Base-by-base conservation (phyloP, 2,329 filamentous ascomycete genomes). In the Mollisiaceae sp. region DNA sequence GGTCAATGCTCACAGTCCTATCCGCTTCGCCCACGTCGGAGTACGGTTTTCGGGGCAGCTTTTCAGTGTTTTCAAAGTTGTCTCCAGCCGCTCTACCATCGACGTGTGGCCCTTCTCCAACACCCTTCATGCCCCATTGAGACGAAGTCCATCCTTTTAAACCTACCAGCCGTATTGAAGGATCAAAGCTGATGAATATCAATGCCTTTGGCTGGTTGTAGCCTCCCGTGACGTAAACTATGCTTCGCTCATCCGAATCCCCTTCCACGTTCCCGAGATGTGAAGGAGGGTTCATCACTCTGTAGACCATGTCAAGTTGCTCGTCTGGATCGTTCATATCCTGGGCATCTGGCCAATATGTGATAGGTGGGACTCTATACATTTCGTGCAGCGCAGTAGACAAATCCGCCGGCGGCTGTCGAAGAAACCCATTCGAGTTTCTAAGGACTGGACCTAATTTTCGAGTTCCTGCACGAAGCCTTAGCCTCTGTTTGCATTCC, bases 381-480 rank as follows among this genome's bases (percentile, higher is more conserved):
- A 74, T 69, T 57, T 75, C 70, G n/a, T 64, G 22, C 11, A 75
- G 38, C 6, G 72, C 70, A 11, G 47, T 63, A 11, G 58, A 59
- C 14, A 73, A 60, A 52, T 74, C 67, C 2, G 35, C 2, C 32
- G 63, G 43, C 8, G 63, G 65, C 5, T 50, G 8, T 35, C 69
- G 65, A n/a, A 70, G 39, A 1, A 75, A 35, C 1, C 68, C 67
- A n/a, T 59, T 38, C 15, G 8, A 15, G 60, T 72, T 47, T 35
- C n/a, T 43, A 14, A 73, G 67, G n/a, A 72, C 67, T 11, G 79
- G 75, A 27, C 76, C 76, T 8, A 76, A 69, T 18, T 74, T 77
- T 47, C 85, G 78, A 36, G 81, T 79, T 2, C 82, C 82, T 11
- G 85, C 77, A 32, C 84, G 80, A 4, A 91, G 76, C 4, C 83